Conservation (phyloP, 306 rosid species). For the Inga laurina region DNA sequence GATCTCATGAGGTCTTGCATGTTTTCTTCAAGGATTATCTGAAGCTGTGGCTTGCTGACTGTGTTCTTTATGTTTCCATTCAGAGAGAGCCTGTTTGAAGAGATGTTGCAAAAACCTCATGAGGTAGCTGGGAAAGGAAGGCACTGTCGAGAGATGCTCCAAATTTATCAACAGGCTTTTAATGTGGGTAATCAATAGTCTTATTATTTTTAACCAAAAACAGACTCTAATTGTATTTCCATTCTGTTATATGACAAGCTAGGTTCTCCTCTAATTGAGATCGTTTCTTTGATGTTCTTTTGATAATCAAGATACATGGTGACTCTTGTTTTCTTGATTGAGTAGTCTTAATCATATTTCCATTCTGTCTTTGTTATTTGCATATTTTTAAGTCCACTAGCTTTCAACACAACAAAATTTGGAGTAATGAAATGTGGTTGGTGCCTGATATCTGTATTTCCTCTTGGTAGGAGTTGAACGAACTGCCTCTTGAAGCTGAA, state of each 20-base stretch:
- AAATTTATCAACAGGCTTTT: constrained; percentile 81
- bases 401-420: not conserved
- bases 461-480: constrained; percentile 75
- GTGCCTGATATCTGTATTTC: constrained; percentile 28
- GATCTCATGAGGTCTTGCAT: constrained; percentile 17
- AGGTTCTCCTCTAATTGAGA: not conserved
- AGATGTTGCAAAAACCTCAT: constrained; percentile 80
- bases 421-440: not conserved
- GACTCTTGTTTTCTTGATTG: not conserved
- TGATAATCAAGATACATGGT: constrained; percentile 18
- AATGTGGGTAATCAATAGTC: constrained; percentile 52
- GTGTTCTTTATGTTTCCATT: constrained; percentile 23
- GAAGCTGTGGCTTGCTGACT: constrained; percentile 18
- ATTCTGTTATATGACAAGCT: not conserved
- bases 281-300: constrained; percentile 9
- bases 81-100: constrained; percentile 89
- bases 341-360: not conserved
- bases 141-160: constrained; percentile 77
- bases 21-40: not conserved
- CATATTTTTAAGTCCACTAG: constrained; percentile 14
- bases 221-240: constrained; percentile 9
- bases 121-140: constrained; percentile 83
- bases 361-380: not conserved
- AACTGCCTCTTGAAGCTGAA: constrained; percentile 84
- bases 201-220: not conserved